These are phyloP conservation scores for Lachnellula subtilissima DNA, from an alignment of 2,329 filamentous ascomycete genomes.

Conservation along the genomic window DNA sequence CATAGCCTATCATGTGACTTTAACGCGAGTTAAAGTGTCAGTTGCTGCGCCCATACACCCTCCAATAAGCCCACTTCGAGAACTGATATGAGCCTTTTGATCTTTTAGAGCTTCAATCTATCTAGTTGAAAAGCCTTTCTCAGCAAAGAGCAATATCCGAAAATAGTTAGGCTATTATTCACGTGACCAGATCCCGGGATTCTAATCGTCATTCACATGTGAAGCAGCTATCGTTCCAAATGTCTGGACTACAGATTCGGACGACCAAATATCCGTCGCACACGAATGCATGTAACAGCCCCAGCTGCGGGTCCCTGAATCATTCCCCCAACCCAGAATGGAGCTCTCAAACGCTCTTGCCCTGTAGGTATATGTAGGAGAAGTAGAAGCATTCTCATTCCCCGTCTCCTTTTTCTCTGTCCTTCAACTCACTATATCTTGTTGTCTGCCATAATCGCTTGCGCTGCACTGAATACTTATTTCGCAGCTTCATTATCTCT, in stretches of 20 bases:
- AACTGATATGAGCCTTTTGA: not conserved
- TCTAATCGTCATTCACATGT: not conserved
- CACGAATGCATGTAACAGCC: not conserved
- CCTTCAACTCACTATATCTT: not conserved
- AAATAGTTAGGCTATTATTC: not conserved
- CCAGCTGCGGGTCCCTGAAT: not conserved
- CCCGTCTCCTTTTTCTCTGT: not conserved
- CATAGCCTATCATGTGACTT: not conserved
- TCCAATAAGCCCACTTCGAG: not conserved
- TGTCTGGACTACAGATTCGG: not conserved
- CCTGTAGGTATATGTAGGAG: not conserved
- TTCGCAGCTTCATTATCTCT: not conserved
- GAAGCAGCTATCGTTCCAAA: constrained; percentile 1
- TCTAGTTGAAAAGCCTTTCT: too few relatives aligned
- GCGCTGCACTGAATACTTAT: not conserved
- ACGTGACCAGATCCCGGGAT: not conserved
- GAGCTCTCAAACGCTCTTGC: not conserved
- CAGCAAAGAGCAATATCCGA: not conserved
- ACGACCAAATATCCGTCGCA: constrained; percentile 2
- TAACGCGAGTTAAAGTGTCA: too few relatives aligned
- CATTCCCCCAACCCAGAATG: not conserved
- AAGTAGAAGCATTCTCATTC: not conserved
- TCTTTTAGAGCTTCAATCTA: not conserved
- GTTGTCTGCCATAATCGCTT: too few relatives aligned
- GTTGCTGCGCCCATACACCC: not conserved